These are phyloP conservation scores for Phytophthora cajani DNA, from an alignment of 352 stramenopile genomes.

Conservation along the genomic window DNA sequence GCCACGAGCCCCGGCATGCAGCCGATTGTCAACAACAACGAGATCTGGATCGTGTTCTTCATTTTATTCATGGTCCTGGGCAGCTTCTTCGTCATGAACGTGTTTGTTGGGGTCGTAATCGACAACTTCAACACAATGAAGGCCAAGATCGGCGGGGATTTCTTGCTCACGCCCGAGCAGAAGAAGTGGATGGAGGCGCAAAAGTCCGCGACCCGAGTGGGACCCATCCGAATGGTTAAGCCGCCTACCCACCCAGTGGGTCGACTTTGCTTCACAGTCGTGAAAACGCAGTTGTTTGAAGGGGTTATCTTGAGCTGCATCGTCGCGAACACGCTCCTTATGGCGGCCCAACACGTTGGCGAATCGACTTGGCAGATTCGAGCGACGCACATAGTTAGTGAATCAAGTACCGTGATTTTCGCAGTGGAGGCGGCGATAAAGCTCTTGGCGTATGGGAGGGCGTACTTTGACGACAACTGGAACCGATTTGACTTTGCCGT, in stretches of 20 bases:
- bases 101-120: conserved; percentile 94
- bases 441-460: conserved; percentile 66
- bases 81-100: conserved; percentile 93
- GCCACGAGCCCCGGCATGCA: conserved; percentile 88
- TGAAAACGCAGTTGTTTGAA: conserved; percentile 76
- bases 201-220: conserved; percentile 53
- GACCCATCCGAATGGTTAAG: conserved; percentile 56
- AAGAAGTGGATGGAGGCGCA: conserved; percentile 87
- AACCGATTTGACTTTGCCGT: conserved; percentile 91
- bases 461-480: conserved; percentile 85
- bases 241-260: conserved; percentile 54
- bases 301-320: conserved; percentile 89
- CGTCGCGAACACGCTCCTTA: conserved; percentile 85
- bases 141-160: conserved; percentile 58
- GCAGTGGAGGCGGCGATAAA: conserved; percentile 87
- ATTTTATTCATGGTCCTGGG: conserved; percentile 91
- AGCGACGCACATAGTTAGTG: conserved; percentile 73
- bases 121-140: conserved; percentile 94
- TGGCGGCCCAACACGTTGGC: conserved; percentile 86
- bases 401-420: conserved; percentile 87
- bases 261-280: conserved; percentile 62
- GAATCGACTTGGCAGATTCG: conserved; percentile 53
- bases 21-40: conserved; percentile 80
- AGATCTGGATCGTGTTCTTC: conserved; percentile 83
- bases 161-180: conserved; percentile 86